Conservation (phyloP, 2,329 filamentous ascomycete species). For the Simplicillium aogashimaense region DNA sequence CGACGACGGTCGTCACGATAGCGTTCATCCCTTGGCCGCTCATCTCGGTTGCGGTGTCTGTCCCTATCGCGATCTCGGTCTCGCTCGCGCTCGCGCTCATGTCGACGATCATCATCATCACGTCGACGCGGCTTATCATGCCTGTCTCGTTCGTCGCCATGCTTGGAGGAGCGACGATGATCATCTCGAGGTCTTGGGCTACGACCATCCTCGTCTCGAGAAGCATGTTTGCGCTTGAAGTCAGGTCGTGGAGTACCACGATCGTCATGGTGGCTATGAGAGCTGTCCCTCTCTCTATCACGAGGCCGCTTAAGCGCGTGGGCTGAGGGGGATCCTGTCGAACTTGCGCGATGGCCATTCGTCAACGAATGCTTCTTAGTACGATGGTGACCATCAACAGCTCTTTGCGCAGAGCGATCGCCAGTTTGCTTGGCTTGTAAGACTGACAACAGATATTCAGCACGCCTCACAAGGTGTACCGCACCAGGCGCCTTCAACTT, state of each 20-base stretch:
- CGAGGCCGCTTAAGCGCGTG: conserved; percentile 32
- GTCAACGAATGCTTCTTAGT: conserved; percentile 64
- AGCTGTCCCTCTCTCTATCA: conserved; percentile 38
- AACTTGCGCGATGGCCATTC: conserved; percentile 52
- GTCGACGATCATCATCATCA: conserved; percentile 16
- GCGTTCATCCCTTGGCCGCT: conserved; percentile 14
- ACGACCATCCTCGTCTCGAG: conserved; percentile 28
- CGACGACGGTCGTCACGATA: conserved; percentile 8
- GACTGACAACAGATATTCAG: conserved; percentile 93
- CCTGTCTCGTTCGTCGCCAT: conserved; percentile 26
- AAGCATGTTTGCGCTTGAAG: conserved; percentile 50
- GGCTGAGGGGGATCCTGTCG: conserved; percentile 64
- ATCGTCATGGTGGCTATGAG: conserved; percentile 41
- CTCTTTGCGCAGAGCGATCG: conserved; percentile 65
- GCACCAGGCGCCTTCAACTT: conserved; percentile 90
- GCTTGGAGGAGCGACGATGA: conserved; percentile 24
- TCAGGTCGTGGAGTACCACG: conserved; percentile 41
- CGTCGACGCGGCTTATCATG: conserved; percentile 18
- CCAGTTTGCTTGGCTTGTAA: conserved; percentile 75
- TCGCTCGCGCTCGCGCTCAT: conserved; percentile 10
- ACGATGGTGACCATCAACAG: conserved; percentile 86
- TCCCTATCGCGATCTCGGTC: conserved; percentile 12
- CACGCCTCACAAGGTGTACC: conserved; percentile 87
- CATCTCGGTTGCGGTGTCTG: conserved; percentile 19
- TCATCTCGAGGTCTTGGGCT: conserved; percentile 35